These are phyloP conservation scores for Begonia peltatifolia DNA, from an alignment of 306 rosid species.

Conservation along the genomic window DNA sequence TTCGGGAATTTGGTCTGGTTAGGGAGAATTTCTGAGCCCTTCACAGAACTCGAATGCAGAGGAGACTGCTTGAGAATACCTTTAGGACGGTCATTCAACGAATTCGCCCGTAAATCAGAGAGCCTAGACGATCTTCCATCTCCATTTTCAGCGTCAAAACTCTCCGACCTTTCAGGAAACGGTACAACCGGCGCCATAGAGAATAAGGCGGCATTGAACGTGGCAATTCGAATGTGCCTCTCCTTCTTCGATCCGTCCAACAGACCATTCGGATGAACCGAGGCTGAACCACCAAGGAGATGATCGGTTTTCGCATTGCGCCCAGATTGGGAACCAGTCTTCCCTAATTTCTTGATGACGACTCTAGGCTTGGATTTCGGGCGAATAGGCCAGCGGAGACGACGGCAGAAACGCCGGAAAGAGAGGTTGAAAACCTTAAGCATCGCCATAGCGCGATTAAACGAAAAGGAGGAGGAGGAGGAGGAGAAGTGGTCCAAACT, in stretches of 20 bases:
- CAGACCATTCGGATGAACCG: conserved; percentile 39
- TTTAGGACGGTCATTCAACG: conserved; percentile 41
- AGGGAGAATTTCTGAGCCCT: conserved; percentile 11
- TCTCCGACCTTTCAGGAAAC: conserved; percentile 8
- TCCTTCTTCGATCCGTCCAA: conserved; percentile 13
- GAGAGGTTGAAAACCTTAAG: conserved; percentile 32
- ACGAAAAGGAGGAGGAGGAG: conserved; percentile 9
- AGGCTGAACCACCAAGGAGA: conserved; percentile 15
- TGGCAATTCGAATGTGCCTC: conserved; percentile 45
- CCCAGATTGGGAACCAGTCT: conserved; percentile 16
- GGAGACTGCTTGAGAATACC: conserved; percentile 65
- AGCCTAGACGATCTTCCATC: conserved; percentile 1
- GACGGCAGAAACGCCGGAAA: conserved; percentile 50
- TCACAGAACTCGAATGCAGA: conserved; percentile 23
- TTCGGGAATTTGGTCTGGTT: conserved; percentile 23
- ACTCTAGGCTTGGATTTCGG: conserved; percentile 33
- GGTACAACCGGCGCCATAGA: conserved; percentile 87
- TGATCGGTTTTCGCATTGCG: conserved; percentile 13
- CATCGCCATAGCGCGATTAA: conserved; percentile 26
- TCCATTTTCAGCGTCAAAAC: conserved; percentile 22
- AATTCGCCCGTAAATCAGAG: conserved; percentile 19
- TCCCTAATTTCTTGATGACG: conserved; percentile 26
- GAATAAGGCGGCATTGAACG: conserved; percentile 90
- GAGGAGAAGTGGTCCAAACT: neutral
- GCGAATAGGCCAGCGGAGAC: conserved; percentile 45